phyloP scores from a whole-genome alignment of 768 basidiomycete genomes.

The Ramaria rubella region DNA sequence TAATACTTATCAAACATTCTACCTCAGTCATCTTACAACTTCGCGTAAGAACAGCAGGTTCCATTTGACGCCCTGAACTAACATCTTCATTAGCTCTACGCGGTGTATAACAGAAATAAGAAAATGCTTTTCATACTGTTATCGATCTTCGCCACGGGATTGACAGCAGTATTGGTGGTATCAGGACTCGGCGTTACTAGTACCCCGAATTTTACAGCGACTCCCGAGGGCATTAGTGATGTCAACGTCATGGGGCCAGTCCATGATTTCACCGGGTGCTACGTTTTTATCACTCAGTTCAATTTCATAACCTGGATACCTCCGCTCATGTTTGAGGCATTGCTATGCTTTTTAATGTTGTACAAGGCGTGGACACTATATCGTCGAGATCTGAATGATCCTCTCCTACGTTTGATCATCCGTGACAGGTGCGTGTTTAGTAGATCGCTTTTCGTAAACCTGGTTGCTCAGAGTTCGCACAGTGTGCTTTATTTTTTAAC shows the following conservation, averaged over 20 bases:
- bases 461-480: too few relatives aligned
- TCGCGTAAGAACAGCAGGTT: too few relatives aligned
- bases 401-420: not conserved
- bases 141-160: conserved; percentile 32
- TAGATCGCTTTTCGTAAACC: not conserved
- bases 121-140: conserved; percentile 43
- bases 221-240: not conserved
- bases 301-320: conserved; percentile 60
- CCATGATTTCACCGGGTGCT: not conserved
- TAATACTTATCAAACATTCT: not conserved
- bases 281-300: conserved; percentile 15
- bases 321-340: conserved; percentile 44
- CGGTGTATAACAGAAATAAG: conserved; percentile 49
- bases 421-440: not conserved
- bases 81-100: conserved; percentile 25
- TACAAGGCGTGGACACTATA: conserved; percentile 43
- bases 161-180: too few relatives aligned
- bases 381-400: not conserved
- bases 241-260: not conserved
- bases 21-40: not conserved
- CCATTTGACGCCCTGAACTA: not conserved
- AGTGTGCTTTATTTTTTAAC: not conserved
- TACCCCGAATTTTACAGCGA: not conserved
- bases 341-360: conserved; percentile 46
- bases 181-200: conserved; percentile 31